Base-by-base conservation (phyloP, 768 basidiomycete genomes). In the Auriculariales sp. region DNA sequence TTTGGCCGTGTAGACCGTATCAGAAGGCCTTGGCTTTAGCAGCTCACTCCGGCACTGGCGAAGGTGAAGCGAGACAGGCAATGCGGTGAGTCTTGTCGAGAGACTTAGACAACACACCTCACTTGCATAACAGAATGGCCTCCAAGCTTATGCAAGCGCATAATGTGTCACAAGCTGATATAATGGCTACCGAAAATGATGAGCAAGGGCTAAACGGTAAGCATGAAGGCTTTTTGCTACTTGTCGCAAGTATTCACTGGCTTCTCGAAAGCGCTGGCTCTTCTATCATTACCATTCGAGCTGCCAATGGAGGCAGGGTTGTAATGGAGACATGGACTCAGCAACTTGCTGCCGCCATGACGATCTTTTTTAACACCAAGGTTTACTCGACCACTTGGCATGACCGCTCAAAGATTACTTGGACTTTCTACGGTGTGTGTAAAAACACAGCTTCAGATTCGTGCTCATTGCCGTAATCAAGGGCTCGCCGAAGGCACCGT, bases 151-250 rank as follows among this genome's bases (percentile, higher is more conserved):
- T 49, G 48, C 48, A 36, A 14, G 15, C 39, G 7, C 39, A 44
- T 25, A 44, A 44, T 25, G 22, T 44, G 22, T 44, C 39, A 5
- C 44, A 50, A 27, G 53, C 53, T 11, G 53, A 53, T 31, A 14
- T 53, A 11, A 31, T 53, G 31, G 53, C 53, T 12, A 19, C 17
- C 12, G 53, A 50, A 25, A 24, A 27, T 1, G 34, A 33, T 14
- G 53, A 53, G 46, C 28, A 50, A 49, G 47, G 30, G 25, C 31
- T 1, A 47, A 50, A 32, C 39, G 53, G 49, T 44, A 28, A 9
- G 39, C 22, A 9, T n/a, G n/a, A n/a, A n/a, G n/a, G n/a, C n/a
- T n/a, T n/a, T n/a, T n/a, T n/a, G n/a, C n/a, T n/a, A n/a, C n/a
- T n/a, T n/a, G n/a, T n/a, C n/a, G n/a, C n/a, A n/a, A n/a, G n/a